Evolutionary conservation across 441 rosid species (phyloP).

Genomic region (Mallotus japonicus): DNA sequence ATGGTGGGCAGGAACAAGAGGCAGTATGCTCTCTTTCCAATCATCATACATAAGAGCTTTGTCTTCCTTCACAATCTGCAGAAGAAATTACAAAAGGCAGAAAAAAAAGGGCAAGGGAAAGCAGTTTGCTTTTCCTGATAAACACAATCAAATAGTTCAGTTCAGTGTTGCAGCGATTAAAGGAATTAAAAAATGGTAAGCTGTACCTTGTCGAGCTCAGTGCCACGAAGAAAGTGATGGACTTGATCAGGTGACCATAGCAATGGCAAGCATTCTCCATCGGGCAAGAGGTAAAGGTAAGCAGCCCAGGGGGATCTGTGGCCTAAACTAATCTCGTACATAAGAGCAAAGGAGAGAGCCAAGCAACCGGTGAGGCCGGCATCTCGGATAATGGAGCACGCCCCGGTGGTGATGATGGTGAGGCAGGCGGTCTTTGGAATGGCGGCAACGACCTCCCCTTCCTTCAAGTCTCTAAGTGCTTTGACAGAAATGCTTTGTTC

Average conservation of each 20-base stretch:
- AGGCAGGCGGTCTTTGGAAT: slow-evolving; percentile 83
- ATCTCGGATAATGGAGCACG: slow-evolving; percentile 47
- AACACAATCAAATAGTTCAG: neutral
- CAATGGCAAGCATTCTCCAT: slow-evolving; percentile 55
- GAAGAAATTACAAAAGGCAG: slow-evolving; percentile 6
- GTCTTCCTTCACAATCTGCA: slow-evolving; percentile 77
- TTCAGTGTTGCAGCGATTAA: neutral
- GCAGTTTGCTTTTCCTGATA: neutral
- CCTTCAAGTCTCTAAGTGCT: slow-evolving; percentile 54
- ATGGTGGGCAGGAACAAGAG: slow-evolving; percentile 44
- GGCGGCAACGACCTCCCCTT: slow-evolving; percentile 67
- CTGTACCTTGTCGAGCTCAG: slow-evolving; percentile 79
- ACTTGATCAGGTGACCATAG: slow-evolving; percentile 63
- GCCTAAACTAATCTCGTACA: slow-evolving; percentile 79
- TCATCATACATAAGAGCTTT: slow-evolving; percentile 64
- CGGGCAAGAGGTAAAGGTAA: slow-evolving; percentile 69
- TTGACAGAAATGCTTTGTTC: slow-evolving; percentile 44
- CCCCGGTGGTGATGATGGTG: slow-evolving; percentile 59
- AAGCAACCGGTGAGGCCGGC: slow-evolving; percentile 61
- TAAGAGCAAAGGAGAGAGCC: slow-evolving; percentile 68
- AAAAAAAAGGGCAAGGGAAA: too few species aligned
- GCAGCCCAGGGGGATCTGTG: slow-evolving; percentile 72
- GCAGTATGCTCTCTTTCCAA: slow-evolving; percentile 70
- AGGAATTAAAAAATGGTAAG: neutral
- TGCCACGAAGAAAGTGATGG: slow-evolving; percentile 64